These are phyloP conservation scores for Penicillium salamii DNA, from an alignment of 495 filamentous ascomycete species.

Conservation along the genomic window DNA sequence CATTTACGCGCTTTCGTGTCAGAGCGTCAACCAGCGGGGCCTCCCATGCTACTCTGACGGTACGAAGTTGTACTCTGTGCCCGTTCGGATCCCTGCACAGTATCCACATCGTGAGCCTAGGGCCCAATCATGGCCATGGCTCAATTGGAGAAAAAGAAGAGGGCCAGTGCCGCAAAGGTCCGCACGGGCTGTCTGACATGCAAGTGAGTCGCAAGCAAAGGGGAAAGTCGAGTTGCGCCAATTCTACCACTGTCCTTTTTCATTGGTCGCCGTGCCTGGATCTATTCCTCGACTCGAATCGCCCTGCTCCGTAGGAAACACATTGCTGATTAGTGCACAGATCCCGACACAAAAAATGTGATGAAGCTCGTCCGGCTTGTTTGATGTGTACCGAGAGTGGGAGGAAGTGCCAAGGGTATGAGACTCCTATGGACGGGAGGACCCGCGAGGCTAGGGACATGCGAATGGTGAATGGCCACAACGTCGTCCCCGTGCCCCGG, in stretches of 20 bases:
- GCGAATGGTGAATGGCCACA: neutral
- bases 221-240: too few relatives aligned
- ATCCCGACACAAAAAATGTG: conserved; percentile 60
- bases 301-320: too few relatives aligned
- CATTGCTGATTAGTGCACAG: conserved; percentile 24
- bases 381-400: conserved; percentile 47
- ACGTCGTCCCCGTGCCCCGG: neutral
- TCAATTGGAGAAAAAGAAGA: neutral
- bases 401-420: conserved; percentile 35
- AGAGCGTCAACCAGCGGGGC: too few relatives aligned
- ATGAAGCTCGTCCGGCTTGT: conserved; percentile 55
- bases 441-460: conserved; percentile 4
- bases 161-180: conserved; percentile 3
- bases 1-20: too few relatives aligned
- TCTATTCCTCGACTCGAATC: too few relatives aligned
- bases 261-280: too few relatives aligned
- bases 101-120: too few relatives aligned
- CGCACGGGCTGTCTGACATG: conserved; percentile 11
- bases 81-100: too few relatives aligned
- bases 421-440: neutral
- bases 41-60: too few relatives aligned
- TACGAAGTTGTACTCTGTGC: too few relatives aligned
- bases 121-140: too few relatives aligned
- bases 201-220: conserved; percentile 1
- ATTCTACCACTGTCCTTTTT: too few relatives aligned